Percentiles rank a stretch among this genome's conserved stretches.
Evolutionary conservation across 768 basidiomycete species (phyloP).

Genomic region (Suillus placidus): DNA sequence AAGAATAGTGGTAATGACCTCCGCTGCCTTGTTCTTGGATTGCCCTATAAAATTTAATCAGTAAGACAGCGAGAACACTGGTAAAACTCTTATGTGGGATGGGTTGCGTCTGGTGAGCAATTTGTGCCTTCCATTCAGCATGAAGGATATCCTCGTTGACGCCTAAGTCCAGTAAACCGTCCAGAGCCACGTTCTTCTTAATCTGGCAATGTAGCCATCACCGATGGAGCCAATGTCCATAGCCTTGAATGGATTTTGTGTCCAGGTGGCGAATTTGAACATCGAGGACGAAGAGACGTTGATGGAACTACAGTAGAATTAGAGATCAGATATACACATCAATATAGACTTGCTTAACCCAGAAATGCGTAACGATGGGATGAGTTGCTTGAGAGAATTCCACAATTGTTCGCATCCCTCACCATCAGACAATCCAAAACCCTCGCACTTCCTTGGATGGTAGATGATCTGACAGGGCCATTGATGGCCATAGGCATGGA

Average conservation of each 20-base stretch:
- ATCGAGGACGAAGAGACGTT: conserved; percentile 16
- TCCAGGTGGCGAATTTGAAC: conserved; percentile 12
- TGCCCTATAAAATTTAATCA: background rate
- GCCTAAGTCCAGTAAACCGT: background rate
- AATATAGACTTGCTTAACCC: conserved; percentile 18
- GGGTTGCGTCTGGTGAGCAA: conserved; percentile 8
- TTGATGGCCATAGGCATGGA: conserved; percentile 41
- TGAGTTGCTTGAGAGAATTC: conserved; percentile 26
- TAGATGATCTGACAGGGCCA: conserved; percentile 40
- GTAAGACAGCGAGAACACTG: background rate
- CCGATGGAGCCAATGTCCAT: conserved; percentile 13
- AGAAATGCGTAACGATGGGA: conserved; percentile 19
- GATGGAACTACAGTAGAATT: conserved; percentile 11
- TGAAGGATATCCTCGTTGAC: background rate
- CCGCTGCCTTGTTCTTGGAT: conserved; percentile 4
- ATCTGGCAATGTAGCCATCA: background rate
- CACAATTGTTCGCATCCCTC: conserved; percentile 42
- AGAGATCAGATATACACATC: background rate
- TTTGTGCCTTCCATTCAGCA: conserved; percentile 11
- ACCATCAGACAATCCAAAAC: conserved; percentile 38
- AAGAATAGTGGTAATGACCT: conserved; percentile 10
- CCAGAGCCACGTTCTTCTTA: background rate
- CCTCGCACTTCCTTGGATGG: conserved; percentile 32
- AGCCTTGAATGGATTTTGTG: background rate
- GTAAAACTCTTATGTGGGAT: conserved; percentile 6